phyloP scores from a whole-genome alignment of 495 filamentous ascomycete genomes.

The Melanomma pulvis-pyrius region DNA sequence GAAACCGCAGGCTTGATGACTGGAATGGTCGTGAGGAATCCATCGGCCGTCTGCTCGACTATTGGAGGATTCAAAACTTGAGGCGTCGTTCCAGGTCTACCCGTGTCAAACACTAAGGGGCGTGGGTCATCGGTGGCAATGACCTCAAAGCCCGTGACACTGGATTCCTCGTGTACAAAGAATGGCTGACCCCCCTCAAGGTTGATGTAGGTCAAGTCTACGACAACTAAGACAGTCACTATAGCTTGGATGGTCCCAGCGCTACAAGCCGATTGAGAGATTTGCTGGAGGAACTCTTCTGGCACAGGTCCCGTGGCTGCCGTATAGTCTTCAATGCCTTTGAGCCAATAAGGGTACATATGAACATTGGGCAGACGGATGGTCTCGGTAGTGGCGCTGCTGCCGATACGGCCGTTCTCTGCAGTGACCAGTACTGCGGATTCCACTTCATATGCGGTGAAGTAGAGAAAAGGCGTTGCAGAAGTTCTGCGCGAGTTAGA shows the following conservation, averaged over 20 bases:
- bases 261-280: conserved; percentile 31
- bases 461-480: conserved; percentile 43
- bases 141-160: conserved; percentile 24
- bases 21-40: neutral
- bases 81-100: neutral
- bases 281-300: conserved; percentile 26
- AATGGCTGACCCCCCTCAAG: conserved; percentile 6
- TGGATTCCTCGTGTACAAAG: conserved; percentile 34
- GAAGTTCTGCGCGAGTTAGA: conserved; percentile 31
- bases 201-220: conserved; percentile 23
- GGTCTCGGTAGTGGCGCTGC: conserved; percentile 15
- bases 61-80: neutral
- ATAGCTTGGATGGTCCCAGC: conserved; percentile 20
- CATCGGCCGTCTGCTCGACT: neutral
- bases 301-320: conserved; percentile 24
- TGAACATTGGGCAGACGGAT: conserved; percentile 18
- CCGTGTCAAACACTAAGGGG: neutral
- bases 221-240: conserved; percentile 32
- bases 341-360: conserved; percentile 8
- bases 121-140: neutral
- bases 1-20: neutral
- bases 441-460: conserved; percentile 35
- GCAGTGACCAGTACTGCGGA: conserved; percentile 6
- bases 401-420: conserved; percentile 3
- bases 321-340: conserved; percentile 20